Percentiles rank a stretch among this genome's conserved stretches.
Conservation (phyloP, 192 early-diverging fungal genomes). For the Lunasporangiospora selenospora region DNA sequence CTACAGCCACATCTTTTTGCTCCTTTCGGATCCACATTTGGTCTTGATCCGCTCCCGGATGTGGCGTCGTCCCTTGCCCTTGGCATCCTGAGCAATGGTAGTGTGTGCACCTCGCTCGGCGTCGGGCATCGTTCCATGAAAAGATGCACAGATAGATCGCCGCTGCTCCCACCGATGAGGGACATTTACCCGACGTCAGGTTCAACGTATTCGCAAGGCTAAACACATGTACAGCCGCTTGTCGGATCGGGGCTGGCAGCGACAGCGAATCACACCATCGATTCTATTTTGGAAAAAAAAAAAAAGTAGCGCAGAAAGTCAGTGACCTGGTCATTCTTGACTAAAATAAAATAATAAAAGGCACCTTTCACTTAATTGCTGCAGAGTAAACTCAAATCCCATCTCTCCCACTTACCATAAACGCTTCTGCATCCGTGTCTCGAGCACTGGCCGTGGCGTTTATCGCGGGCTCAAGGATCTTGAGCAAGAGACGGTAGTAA, state of each 20-base stretch:
- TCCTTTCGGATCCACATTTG: slow-evolving; percentile 50
- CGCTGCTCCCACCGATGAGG: slow-evolving; percentile 67
- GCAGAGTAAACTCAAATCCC: no score
- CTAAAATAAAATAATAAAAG: neutral
- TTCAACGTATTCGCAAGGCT: slow-evolving; percentile 63
- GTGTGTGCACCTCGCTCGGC: slow-evolving; percentile 22
- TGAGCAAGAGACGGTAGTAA: slow-evolving; percentile 69
- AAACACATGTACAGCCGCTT: slow-evolving; percentile 58
- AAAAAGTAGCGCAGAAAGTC: slow-evolving; percentile 1
- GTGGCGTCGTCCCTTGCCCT: slow-evolving; percentile 3
- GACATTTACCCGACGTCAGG: slow-evolving; percentile 69
- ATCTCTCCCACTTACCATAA: slow-evolving; percentile 56
- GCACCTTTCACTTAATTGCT: no score
- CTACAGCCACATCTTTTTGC: slow-evolving; percentile 61
- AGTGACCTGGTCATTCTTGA: neutral
- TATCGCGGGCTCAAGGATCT: slow-evolving; percentile 57
- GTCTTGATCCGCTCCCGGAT: slow-evolving; percentile 32
- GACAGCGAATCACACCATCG: slow-evolving; percentile 66
- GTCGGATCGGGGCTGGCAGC: slow-evolving; percentile 57
- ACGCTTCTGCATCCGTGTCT: slow-evolving; percentile 47
- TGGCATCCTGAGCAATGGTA: slow-evolving; percentile 31
- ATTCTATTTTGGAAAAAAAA: slow-evolving; percentile 26
- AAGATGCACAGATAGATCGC: slow-evolving; percentile 66
- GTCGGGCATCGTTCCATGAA: slow-evolving; percentile 60
- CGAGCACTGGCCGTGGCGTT: slow-evolving; percentile 27